Percentiles rank a stretch among this genome's conserved stretches.
phyloP scores from a whole-genome alignment of 805 yeast species.

The Saturnispora saitoi region DNA sequence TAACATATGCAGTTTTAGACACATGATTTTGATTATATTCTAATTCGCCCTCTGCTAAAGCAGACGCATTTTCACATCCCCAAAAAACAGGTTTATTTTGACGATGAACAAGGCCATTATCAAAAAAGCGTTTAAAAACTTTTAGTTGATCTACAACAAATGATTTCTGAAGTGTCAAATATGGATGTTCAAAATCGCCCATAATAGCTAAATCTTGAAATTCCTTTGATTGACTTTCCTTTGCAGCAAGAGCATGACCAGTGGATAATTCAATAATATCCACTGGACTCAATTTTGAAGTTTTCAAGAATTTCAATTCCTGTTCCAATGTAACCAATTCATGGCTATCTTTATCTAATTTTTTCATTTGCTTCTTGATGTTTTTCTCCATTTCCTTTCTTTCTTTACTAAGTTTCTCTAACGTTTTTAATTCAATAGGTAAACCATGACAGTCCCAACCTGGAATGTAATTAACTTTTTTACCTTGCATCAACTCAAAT shows the following conservation, averaged over 20 bases:
- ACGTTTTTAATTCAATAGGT: constrained; percentile 88
- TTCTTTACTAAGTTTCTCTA: constrained; percentile 35
- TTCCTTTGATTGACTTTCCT: constrained; percentile 50
- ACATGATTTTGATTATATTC: constrained; percentile 71
- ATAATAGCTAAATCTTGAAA: constrained; percentile 70
- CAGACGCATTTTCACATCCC: constrained; percentile 92
- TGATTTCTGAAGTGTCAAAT: constrained; percentile 59
- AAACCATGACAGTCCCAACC: constrained; percentile 99
- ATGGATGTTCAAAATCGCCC: constrained; percentile 72
- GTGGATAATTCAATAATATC: constrained; percentile 61
- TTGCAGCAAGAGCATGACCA: constrained; percentile 59
- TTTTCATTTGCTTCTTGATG: constrained; percentile 21
- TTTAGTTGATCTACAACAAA: constrained; percentile 71
- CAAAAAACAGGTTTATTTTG: constrained; percentile 95
- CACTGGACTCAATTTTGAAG: constrained; percentile 29
- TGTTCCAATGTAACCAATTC: constrained; percentile 10
- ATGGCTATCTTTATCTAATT: constrained; percentile 9
- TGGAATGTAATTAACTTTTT: constrained; percentile 64
- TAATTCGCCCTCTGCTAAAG: constrained; percentile 92
- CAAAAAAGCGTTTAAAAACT: constrained; percentile 58
- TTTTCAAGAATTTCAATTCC: constrained; percentile 13
- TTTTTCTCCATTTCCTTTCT: constrained; percentile 24
- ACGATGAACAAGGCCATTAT: constrained; percentile 61
- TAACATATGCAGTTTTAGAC: constrained; percentile 61
- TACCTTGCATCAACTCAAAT: constrained; percentile 50